A percentile compares a stretch with the other conserved stretches of the same genome.
These are phyloP conservation scores for Annulohypoxylon bovei DNA, from an alignment of 495 filamentous ascomycete species.

Conservation along the genomic window DNA sequence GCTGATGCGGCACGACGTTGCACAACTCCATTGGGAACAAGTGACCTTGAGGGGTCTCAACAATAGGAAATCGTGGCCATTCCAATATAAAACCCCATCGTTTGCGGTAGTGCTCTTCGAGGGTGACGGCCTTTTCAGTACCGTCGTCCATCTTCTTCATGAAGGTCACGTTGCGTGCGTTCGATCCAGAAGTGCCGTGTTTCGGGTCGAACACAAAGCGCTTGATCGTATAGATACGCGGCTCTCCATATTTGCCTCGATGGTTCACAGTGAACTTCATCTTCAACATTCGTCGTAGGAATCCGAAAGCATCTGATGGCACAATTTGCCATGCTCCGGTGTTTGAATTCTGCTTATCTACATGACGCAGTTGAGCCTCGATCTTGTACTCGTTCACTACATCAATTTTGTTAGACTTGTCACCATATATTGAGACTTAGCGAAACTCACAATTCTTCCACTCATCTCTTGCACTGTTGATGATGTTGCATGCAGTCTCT, in stretches of 20 bases:
- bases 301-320: constrained; percentile 55
- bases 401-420: neutral
- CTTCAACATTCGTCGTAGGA: constrained; percentile 67
- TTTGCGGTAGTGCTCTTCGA: constrained; percentile 73
- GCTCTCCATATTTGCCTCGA: constrained; percentile 54
- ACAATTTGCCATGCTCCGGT: constrained; percentile 3
- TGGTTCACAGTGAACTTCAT: constrained; percentile 75
- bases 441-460: constrained; percentile 28
- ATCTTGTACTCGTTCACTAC: constrained; percentile 8
- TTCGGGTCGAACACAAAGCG: constrained; percentile 56
- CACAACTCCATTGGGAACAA: constrained; percentile 84
- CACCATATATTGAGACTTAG: neutral
- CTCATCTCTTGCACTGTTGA: constrained; percentile 18
- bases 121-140: constrained; percentile 53
- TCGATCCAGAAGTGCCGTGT: constrained; percentile 53
- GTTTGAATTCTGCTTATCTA: neutral
- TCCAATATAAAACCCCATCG: constrained; percentile 69
- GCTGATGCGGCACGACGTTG: constrained; percentile 65
- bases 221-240: constrained; percentile 70
- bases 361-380: neutral
- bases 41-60: constrained; percentile 73
- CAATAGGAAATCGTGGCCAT: constrained; percentile 66
- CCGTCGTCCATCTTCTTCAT: constrained; percentile 63
- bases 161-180: constrained; percentile 68
- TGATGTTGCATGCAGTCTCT: constrained; percentile 31